Evolutionary conservation across 768 basidiomycete species (phyloP).

Genomic region (Mycena metata): DNA sequence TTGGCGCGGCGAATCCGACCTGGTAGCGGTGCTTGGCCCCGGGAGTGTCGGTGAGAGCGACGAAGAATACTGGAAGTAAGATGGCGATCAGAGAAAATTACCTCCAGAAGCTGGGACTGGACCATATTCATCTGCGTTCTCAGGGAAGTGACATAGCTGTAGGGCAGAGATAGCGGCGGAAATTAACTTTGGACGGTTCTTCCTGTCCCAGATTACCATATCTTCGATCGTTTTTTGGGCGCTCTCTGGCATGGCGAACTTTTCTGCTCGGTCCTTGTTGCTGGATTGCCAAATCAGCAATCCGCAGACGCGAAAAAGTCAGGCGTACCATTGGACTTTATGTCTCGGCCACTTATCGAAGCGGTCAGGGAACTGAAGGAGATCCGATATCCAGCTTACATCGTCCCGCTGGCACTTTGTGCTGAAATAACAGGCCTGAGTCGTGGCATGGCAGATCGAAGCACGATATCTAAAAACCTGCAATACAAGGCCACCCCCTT

Average conservation of each 20-base stretch:
- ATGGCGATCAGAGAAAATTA: slow-evolving; percentile 16
- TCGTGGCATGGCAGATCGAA: not conserved
- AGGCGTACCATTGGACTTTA: slow-evolving; percentile 32
- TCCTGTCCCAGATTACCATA: slow-evolving; percentile 38
- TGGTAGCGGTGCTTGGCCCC: slow-evolving; percentile 34
- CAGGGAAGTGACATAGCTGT: slow-evolving; percentile 36
- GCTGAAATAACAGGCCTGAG: slow-evolving; percentile 14
- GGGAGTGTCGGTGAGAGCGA: slow-evolving; percentile 32
- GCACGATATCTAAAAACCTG: slow-evolving; percentile 27
- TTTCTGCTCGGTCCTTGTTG: slow-evolving; percentile 26
- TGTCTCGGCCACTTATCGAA: slow-evolving; percentile 34
- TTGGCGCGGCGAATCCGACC: slow-evolving; percentile 16
- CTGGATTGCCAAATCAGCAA: slow-evolving; percentile 16
- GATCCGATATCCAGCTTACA: slow-evolving; percentile 9
- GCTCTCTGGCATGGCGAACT: slow-evolving; percentile 12
- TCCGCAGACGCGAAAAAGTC: not conserved
- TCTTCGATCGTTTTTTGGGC: slow-evolving; percentile 34
- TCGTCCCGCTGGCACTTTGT: slow-evolving; percentile 35
- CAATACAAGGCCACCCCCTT: slow-evolving; percentile 38
- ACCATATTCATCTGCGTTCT: slow-evolving; percentile 39
- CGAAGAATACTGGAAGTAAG: slow-evolving; percentile 31
- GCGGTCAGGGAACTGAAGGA: not conserved
- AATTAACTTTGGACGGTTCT: slow-evolving; percentile 34
- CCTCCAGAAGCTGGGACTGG: slow-evolving; percentile 5
- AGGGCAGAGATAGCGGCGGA: slow-evolving; percentile 38